Base-by-base conservation (phyloP, 345 rosid species). In the Clarkia xantiana region DNA sequence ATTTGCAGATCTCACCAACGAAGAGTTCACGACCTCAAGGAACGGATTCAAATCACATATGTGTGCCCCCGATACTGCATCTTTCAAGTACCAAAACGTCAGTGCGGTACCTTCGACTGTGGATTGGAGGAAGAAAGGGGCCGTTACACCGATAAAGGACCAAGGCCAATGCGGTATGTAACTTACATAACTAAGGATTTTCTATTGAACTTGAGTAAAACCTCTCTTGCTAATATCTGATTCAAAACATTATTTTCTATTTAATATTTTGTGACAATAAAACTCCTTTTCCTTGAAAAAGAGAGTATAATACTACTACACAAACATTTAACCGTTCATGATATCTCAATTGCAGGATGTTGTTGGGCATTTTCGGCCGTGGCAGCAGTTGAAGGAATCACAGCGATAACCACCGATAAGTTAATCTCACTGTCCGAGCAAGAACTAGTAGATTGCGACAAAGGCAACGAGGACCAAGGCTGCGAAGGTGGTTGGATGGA, bases 101-200 rank as follows among this genome's bases (percentile, higher is more conserved):
- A 63, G 69, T 9, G 14, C 5, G 0, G 60, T 73, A 40, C 76
- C 79, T 0, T 39, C 54, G 9, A 48, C 43, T 39, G 53, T 73
- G 59, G 79, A 76, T 16, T 70, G 78, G 78, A 67, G 82, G 48
- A 55, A 65, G 10, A 65, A 64, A 40, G 82, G 76, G 49, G 82
- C 74, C 42, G 76, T 76, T 17, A 67, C 67, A 16, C 42, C 67
- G n/a, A 49, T 76, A 17, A 73, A 73, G 53, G 41, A 63, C 60
- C 82, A 76, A 63, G 67, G 70, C 14, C 59, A 45, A 9, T 70
- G 82, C 23, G 82, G 78, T 72, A 57, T 49, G 18, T 51, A n/a
- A n/a, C n/a, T n/a, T n/a, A n/a, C n/a, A n/a, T n/a, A n/a, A n/a
- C n/a, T n/a, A n/a, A n/a, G n/a, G n/a, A n/a, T n/a, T n/a, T n/a